Conservation (phyloP, 129 eudicot genomes). For the Kitagawia praeruptora region DNA sequence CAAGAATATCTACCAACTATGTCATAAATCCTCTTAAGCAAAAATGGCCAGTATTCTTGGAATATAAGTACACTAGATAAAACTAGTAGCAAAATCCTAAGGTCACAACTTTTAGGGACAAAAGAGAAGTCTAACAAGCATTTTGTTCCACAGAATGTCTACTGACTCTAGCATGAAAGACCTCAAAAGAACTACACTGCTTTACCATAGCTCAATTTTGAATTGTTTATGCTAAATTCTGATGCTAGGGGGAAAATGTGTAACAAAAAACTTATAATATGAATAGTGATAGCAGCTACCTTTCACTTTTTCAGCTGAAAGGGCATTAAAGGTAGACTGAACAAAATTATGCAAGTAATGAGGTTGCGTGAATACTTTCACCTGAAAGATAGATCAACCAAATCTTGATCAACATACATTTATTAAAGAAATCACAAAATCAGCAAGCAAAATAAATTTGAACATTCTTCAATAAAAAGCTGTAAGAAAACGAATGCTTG, state of each 20-base stretch:
- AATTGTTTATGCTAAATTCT: background rate
- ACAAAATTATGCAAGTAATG: conserved; percentile 91
- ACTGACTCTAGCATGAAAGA: background rate
- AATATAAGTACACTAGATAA: background rate
- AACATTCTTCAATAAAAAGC: background rate
- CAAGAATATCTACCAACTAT: background rate
- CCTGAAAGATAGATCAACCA: conserved; percentile 38
- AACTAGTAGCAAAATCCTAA: background rate
- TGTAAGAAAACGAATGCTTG: background rate
- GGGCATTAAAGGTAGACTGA: conserved; percentile 87
- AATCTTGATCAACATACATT: background rate
- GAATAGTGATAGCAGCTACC: conserved; percentile 29
- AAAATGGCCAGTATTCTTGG: background rate
- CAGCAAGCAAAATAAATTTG: background rate
- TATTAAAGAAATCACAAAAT: background rate
- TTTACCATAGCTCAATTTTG: background rate
- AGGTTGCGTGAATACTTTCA: conserved; percentile 86
- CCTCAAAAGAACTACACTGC: background rate
- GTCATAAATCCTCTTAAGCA: background rate
- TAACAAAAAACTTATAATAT: background rate
- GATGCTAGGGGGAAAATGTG: background rate
- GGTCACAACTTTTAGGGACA: background rate
- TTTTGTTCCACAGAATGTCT: background rate
- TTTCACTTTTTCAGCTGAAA: conserved; percentile 70
- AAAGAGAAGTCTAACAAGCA: background rate